These are phyloP conservation scores for Myriangium duriaei DNA, from an alignment of 2,329 filamentous ascomycete species.

Conservation along the genomic window DNA sequence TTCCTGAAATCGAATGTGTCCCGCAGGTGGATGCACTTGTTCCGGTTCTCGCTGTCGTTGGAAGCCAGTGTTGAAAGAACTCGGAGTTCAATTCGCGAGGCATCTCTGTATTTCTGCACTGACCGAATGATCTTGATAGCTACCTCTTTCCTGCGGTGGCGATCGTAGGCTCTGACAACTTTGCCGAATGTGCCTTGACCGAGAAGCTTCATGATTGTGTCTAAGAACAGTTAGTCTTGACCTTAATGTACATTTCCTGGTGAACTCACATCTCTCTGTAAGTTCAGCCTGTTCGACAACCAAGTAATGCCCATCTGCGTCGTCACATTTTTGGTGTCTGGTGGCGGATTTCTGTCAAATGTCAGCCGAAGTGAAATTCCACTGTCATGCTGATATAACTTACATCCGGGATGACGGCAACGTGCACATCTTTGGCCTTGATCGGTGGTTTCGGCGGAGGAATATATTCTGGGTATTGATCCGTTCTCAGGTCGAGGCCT, in stretches of 20 bases:
- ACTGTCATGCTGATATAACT: conserved; percentile 19
- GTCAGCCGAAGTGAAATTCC: conserved; percentile 12
- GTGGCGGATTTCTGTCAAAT: conserved; percentile 15
- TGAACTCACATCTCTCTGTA: conserved; percentile 71
- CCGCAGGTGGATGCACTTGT: conserved; percentile 89
- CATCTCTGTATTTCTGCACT: conserved; percentile 95
- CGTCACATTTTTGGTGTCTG: conserved; percentile 58
- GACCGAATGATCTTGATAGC: conserved; percentile 98
- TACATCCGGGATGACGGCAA: conserved; percentile 48
- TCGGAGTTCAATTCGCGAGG: conserved; percentile 83
- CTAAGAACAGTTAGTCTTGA: conserved; percentile 33
- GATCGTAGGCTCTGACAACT: conserved; percentile 85
- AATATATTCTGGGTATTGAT: conserved; percentile 66
- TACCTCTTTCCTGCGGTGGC: conserved; percentile 62
- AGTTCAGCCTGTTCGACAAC: conserved; percentile 76
- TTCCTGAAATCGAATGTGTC: conserved; percentile 97
- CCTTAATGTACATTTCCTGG: not conserved
- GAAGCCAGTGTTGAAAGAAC: conserved; percentile 84
- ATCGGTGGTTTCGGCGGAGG: conserved; percentile 80
- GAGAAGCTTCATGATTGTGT: conserved; percentile 77
- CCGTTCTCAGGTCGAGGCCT: conserved; percentile 48
- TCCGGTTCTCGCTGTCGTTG: conserved; percentile 84
- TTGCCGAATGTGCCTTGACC: conserved; percentile 98
- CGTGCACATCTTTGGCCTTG: conserved; percentile 60
- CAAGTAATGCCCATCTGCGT: conserved; percentile 95